phyloP scores from a whole-genome alignment of 306 rosid species.

The Castanospermum australe region DNA sequence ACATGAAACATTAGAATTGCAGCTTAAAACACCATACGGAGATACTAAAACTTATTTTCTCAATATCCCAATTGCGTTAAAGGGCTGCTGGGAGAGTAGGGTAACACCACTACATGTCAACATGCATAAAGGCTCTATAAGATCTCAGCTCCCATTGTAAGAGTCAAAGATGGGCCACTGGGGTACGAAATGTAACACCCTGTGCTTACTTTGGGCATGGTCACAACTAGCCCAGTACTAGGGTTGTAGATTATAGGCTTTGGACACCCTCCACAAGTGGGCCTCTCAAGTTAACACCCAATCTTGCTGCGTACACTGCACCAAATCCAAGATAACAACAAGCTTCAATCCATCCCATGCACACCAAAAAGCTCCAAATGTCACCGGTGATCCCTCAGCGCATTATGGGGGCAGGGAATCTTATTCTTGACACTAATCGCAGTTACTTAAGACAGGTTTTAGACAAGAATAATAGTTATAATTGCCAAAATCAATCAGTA shows the following conservation, averaged over 20 bases:
- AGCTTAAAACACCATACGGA: not conserved
- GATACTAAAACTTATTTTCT: not conserved
- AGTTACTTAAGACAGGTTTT: no score
- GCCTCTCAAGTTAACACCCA: not conserved
- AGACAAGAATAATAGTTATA: no score
- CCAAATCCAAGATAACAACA: not conserved
- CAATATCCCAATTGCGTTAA: no score
- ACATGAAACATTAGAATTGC: not conserved
- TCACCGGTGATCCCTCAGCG: not conserved
- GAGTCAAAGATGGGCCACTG: not conserved
- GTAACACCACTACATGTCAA: no score
- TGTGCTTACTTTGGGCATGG: not conserved
- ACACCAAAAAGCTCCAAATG: not conserved
- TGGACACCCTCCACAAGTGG: not conserved
- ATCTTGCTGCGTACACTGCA: not conserved
- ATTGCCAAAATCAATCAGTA: no score
- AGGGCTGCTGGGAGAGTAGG: no score
- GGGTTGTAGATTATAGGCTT: not conserved
- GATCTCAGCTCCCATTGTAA: no score
- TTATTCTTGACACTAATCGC: no score
- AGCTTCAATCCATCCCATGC: not conserved
- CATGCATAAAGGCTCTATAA: no score
- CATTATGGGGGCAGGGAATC: no score
- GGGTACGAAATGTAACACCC: not conserved
- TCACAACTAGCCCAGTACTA: not conserved